A percentile compares a stretch with the other conserved stretches of the same genome.
These are phyloP conservation scores for Allomyces javanicus DNA, from an alignment of 192 early-diverging fungal genomes.

Conservation along the genomic window DNA sequence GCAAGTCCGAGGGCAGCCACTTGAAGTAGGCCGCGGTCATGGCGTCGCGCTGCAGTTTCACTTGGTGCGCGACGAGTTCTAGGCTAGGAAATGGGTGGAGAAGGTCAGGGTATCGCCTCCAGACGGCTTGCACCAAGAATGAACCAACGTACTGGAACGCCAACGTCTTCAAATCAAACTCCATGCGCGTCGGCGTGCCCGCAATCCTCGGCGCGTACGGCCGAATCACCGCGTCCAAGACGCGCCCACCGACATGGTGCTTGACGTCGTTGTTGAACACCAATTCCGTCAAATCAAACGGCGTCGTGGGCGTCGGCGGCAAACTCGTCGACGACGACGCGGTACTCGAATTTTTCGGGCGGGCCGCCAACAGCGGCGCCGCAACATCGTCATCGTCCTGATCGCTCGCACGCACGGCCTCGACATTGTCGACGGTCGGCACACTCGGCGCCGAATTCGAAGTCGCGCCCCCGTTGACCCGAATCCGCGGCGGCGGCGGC, in stretches of 20 bases:
- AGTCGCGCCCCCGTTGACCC: too few species aligned
- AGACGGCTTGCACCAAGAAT: conserved; percentile 29
- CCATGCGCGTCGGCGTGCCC: conserved; percentile 33
- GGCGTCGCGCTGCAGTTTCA: conserved; percentile 1
- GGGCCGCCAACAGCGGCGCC: too few species aligned
- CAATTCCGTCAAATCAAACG: conserved; percentile 30
- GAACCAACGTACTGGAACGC: conserved; percentile 16
- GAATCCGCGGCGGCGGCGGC: conserved; percentile 5
- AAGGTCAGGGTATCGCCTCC: conserved; percentile 12
- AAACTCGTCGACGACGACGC: too few species aligned
- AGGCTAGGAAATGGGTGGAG: conserved; percentile 5
- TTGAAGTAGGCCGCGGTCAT: conserved; percentile 3
- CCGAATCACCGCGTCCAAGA: conserved; percentile 55
- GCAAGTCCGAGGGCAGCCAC: conserved; percentile 10
- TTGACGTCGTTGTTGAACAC: conserved; percentile 14
- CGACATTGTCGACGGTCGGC: too few species aligned
- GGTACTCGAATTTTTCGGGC: too few species aligned
- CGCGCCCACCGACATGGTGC: conserved; percentile 52
- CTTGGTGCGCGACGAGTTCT: conserved; percentile 4
- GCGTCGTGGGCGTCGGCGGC: conserved; percentile 14
- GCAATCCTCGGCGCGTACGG: conserved; percentile 60
- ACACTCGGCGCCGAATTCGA: too few species aligned
- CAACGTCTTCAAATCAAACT: conserved; percentile 38
- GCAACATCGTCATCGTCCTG: too few species aligned
- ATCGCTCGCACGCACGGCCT: too few species aligned